These are phyloP conservation scores for Candida coleopterorum DNA, from an alignment of 805 yeast genomes.

Conservation along the genomic window DNA sequence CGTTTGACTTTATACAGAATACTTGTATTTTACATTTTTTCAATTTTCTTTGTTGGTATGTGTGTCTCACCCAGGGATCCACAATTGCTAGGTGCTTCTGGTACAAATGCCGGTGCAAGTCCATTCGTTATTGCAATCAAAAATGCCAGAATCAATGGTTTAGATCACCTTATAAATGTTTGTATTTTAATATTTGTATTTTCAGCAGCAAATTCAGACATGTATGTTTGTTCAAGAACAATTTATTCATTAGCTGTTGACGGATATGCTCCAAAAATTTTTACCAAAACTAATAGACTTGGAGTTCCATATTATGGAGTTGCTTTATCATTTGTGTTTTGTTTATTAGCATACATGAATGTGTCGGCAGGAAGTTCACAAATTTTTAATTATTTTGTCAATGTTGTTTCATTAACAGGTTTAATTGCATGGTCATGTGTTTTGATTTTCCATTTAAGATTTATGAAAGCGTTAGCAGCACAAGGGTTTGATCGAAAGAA, in stretches of 20 bases:
- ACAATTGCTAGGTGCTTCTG: conserved; percentile 45
- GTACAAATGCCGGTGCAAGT: conserved; percentile 64
- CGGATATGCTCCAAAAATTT: conserved; percentile 68
- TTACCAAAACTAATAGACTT: conserved; percentile 57
- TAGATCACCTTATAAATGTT: conserved; percentile 75
- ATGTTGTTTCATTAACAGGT: conserved; percentile 73
- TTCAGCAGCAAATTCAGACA: conserved; percentile 77
- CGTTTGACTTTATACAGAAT: conserved; percentile 68
- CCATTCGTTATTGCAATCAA: conserved; percentile 83
- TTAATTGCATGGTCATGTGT: conserved; percentile 72
- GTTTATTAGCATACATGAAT: conserved; percentile 67
- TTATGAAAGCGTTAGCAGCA: conserved; percentile 59
- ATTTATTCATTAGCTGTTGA: conserved; percentile 67
- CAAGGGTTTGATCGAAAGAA: conserved; percentile 56
- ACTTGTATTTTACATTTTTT: conserved; percentile 54
- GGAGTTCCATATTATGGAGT: conserved; percentile 71
- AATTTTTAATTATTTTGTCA: conserved; percentile 66
- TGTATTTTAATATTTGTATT: conserved; percentile 72
- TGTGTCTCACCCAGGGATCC: conserved; percentile 59
- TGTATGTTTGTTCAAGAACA: conserved; percentile 74
- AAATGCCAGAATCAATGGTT: conserved; percentile 56
- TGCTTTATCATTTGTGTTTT: conserved; percentile 46
- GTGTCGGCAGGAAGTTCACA: conserved; percentile 51
- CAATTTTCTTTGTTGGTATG: conserved; percentile 63
- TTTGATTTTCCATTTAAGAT: conserved; percentile 60